Evolutionary conservation across 257 asterid species (phyloP), one percentile per base, ranked within the genome.

Genomic region (Petunia secreta): DNA sequence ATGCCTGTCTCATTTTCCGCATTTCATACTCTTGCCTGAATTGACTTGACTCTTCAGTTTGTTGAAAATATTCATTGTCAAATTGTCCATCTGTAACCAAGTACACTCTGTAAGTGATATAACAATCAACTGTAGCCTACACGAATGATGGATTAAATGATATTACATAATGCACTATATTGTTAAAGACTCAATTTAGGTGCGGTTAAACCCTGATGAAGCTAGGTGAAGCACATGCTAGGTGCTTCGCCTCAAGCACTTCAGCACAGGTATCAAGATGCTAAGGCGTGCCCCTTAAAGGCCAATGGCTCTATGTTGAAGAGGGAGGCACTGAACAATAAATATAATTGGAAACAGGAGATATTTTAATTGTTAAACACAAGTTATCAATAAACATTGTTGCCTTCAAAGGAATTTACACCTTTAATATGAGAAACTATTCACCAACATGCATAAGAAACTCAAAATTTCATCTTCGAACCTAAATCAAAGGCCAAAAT

Each of bases 11-110:
- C 84, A 96, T 86, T 91, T 89, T 96, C 48, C 99, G 91, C 99
- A 96, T 96, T 81, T 96, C 99, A 83, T 96, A 94, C 90, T 94
- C 99, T 88, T 91, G 95, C 89, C 87, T 91, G 88, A 92, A 96
- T 76, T 91, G 86, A 87, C 94, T 94, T 3, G 99, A 93, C 88
- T 91, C 94, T 85, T 94, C 98, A 81, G 98, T 91, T 83, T 89
- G 97, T 89, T 96, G 95, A 80, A 92, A 96, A 88, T 92, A 96
- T 80, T 96, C 99, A 85, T 82, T 82, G 80, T 94, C 97, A 80
- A 94, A 94, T 83, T 83, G 89, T 62, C 98, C 99, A 87, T 94
- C 99, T 96, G 89, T 63, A 86, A 77, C 52, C 79, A 83, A 83
- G 77, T 59, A 58, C 39, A 84, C 73, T 73, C 82, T 75, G 80